Evolutionary conservation across 2,329 filamentous ascomycete species (phyloP).

Genomic region (Fusarium burgessii): DNA sequence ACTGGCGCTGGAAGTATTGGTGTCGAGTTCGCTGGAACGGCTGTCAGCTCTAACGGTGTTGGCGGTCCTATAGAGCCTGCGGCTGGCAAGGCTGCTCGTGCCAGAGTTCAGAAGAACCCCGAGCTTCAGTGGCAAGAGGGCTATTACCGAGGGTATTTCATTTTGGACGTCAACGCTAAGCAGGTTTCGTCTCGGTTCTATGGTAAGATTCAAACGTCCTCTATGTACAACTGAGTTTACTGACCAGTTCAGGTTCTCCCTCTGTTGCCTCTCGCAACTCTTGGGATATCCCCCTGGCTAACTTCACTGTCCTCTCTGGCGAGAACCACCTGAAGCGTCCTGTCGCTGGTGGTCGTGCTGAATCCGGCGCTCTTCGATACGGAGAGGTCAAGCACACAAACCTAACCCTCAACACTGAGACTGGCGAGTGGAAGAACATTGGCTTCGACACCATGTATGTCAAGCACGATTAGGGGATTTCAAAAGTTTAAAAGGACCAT

Average conservation of each 20-base stretch:
- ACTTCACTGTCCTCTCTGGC: constrained; percentile 74
- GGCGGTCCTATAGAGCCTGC: constrained; percentile 59
- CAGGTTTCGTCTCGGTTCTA: constrained; percentile 74
- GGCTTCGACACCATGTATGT: constrained; percentile 31
- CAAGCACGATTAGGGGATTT: not conserved
- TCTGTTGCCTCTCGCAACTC: constrained; percentile 69
- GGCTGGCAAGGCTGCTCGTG: constrained; percentile 42
- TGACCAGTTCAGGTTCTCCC: constrained; percentile 52
- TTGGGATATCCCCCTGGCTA: constrained; percentile 74
- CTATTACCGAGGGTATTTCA: constrained; percentile 80
- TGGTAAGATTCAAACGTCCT: constrained; percentile 49
- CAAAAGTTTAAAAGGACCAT: not conserved
- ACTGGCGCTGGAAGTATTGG: constrained; percentile 69
- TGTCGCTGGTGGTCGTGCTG: constrained; percentile 57
- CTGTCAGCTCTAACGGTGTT: constrained; percentile 58
- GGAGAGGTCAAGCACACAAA: constrained; percentile 55
- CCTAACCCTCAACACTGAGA: constrained; percentile 33
- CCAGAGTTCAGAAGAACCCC: constrained; percentile 59
- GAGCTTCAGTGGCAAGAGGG: constrained; percentile 80
- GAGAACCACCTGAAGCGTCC: constrained; percentile 67
- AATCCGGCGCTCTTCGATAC: constrained; percentile 67
- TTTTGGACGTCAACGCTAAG: constrained; percentile 69
- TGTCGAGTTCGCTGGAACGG: constrained; percentile 75
- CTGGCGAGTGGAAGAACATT: constrained; percentile 24
- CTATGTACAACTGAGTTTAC: rapidly evolving